These are phyloP conservation scores for Ogataea paraovalis DNA, from an alignment of 805 yeast genomes.

Conservation along the genomic window DNA sequence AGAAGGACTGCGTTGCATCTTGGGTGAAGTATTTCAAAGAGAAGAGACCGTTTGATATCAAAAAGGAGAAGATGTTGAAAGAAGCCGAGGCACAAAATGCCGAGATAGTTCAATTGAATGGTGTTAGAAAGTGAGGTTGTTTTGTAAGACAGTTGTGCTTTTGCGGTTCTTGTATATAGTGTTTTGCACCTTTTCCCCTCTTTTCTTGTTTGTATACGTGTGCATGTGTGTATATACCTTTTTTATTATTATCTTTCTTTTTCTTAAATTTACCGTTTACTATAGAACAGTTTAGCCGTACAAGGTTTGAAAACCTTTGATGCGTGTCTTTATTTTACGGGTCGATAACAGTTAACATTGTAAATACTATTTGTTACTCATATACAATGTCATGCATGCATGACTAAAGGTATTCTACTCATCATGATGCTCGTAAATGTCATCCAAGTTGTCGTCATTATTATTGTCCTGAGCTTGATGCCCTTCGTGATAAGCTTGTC, in stretches of 20 bases:
- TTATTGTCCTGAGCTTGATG: neutral
- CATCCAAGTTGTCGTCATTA: neutral
- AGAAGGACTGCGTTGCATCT: constrained; percentile 72
- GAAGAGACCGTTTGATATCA: constrained; percentile 74
- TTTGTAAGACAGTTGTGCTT: neutral
- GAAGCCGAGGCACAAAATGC: constrained; percentile 73
- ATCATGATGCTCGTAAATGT: neutral
- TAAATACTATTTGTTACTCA: neutral
- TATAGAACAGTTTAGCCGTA: too few species aligned
- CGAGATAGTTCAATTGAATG: constrained; percentile 27
- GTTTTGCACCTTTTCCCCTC: too few species aligned
- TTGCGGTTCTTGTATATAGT: neutral
- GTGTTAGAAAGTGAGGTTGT: constrained; percentile 18
- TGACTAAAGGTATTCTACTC: neutral
- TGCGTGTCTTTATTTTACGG: too few species aligned
- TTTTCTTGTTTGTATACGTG: neutral
- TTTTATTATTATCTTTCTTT: too few species aligned
- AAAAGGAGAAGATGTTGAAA: constrained; percentile 61
- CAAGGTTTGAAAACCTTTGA: too few species aligned
- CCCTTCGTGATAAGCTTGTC: neutral
- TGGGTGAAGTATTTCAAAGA: constrained; percentile 93
- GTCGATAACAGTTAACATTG: too few species aligned
- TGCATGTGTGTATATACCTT: neutral
- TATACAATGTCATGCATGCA: neutral
- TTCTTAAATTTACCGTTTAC: too few species aligned